phyloP scores from a whole-genome alignment of 495 filamentous ascomycete genomes.

The Daldinia concentrica region DNA sequence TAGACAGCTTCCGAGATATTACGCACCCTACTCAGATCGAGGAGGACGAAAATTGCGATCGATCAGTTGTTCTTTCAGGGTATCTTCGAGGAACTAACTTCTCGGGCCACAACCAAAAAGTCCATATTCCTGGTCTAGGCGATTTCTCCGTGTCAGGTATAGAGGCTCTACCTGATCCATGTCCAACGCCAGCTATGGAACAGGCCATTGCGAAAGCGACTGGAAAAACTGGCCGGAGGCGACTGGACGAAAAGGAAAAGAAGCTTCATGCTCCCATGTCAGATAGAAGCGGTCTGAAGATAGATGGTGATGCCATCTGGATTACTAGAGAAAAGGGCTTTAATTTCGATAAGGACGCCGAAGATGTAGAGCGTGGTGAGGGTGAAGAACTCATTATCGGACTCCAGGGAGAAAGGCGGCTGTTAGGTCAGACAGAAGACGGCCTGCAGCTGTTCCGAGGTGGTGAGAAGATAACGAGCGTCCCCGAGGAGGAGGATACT shows the following conservation, averaged over 20 bases:
- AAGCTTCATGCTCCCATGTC: constrained; percentile 96
- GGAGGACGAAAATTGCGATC: constrained; percentile 85
- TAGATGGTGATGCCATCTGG: constrained; percentile 67
- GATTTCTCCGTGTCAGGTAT: constrained; percentile 86
- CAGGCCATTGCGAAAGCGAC: constrained; percentile 81
- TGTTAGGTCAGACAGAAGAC: constrained; percentile 82
- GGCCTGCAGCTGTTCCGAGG: constrained; percentile 85
- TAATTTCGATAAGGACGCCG: constrained; percentile 78
- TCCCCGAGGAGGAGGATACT: constrained; percentile 67
- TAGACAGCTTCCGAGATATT: constrained; percentile 92
- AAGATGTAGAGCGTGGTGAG: constrained; percentile 78
- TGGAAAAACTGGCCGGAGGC: constrained; percentile 77
- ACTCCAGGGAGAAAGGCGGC: constrained; percentile 80
- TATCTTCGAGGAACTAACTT: constrained; percentile 98
- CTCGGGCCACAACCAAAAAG: constrained; percentile 80
- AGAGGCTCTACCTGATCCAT: constrained; percentile 90
- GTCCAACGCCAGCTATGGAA: constrained; percentile 90
- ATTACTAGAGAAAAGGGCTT: constrained; percentile 68
- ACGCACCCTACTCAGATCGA: constrained; percentile 92
- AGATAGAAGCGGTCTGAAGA: constrained; percentile 88
- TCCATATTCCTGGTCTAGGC: constrained; percentile 95
- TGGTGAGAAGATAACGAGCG: constrained; percentile 72
- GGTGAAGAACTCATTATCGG: constrained; percentile 94
- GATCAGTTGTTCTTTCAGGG: constrained; percentile 89
- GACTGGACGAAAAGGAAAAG: constrained; percentile 95